Percentiles rank a stretch among this genome's conserved stretches.
These are phyloP conservation scores for Dryadomyces quercus-mongolicae DNA, from an alignment of 2,329 filamentous ascomycete genomes.

Conservation along the genomic window DNA sequence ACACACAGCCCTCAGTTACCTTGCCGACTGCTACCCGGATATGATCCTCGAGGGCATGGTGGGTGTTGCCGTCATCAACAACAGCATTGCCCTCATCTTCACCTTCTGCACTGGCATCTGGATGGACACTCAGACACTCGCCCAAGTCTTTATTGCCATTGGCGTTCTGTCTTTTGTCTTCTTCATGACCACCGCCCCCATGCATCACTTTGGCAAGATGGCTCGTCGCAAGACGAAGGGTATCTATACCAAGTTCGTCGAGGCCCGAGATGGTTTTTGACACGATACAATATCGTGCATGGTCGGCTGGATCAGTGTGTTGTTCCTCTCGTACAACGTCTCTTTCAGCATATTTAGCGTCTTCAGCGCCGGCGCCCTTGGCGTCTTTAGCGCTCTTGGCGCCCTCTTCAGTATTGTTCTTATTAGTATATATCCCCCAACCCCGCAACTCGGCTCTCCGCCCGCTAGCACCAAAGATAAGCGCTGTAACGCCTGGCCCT, in stretches of 20 bases:
- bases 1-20: slow-evolving; percentile 1
- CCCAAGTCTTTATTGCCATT: slow-evolving; percentile 1
- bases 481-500: too few relatives aligned
- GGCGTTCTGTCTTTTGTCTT: slow-evolving; percentile 3
- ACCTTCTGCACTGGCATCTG: slow-evolving; percentile 3
- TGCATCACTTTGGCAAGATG: slow-evolving; percentile 2
- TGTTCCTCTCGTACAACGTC: neutral
- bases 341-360: neutral
- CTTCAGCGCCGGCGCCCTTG: neutral
- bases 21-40: slow-evolving; percentile 5
- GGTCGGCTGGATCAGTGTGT: neutral
- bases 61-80: slow-evolving; percentile 4
- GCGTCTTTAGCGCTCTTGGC: neutral
- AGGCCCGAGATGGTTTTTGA: slow-evolving; percentile 10
- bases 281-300: neutral
- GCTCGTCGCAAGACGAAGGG: slow-evolving; percentile 4
- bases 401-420: too few relatives aligned
- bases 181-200: slow-evolving; percentile 3
- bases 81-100: slow-evolving; percentile 4
- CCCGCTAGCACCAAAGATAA: too few relatives aligned
- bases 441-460: too few relatives aligned
- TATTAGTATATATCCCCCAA: too few relatives aligned
- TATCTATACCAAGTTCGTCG: neutral
- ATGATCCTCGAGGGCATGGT: slow-evolving; percentile 6
- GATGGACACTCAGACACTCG: neutral